Base-by-base conservation (phyloP, 495 filamentous ascomycete genomes). In the Podospora tetraspora region DNA sequence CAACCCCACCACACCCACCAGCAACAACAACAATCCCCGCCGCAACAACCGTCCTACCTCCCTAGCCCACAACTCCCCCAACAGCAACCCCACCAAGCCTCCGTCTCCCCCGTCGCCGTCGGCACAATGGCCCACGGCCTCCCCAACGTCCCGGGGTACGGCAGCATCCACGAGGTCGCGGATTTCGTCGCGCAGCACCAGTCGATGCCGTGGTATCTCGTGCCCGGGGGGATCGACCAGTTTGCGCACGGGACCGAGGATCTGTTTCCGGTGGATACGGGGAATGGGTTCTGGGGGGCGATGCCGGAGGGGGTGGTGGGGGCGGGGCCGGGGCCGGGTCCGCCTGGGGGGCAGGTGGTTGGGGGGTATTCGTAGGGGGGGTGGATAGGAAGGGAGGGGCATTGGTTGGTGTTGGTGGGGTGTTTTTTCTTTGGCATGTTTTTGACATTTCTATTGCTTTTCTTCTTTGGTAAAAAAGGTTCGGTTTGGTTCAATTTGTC, bases 181-280 rank as follows among this genome's bases (percentile, higher is more conserved):
- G 68, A 73, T 10, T 73, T 73, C 12, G 66, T 83, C 19, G 70
- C 72, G 9, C 69, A 73, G 22, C 74, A 77, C 65, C 75, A 79
- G 66, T 67, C 66, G 16, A 52, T 75, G 67, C 75, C 78, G 68
- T 72, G 77, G 80, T 30, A 70, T 69, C 62, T 73, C 66, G 27
- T 68, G 29, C 79, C 79, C 9, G 81, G 81, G 2, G 79, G 79
- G 19, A 72, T 82, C 4, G 76, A 77, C 59, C 74, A 76, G 62
- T 83, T 83, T 66, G 75, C 81, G 37, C 76, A 78, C 66, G 81
- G 81, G n/a, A 66, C 71, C 7, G 72, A 76, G 58, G 63, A 73
- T 22, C 8, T 70, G 25, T 25, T 62, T 11, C 64, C 70, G 43
- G 13, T 59, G 29, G 75, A 73, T 10, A 69, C 21, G 16, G 75